phyloP scores from a whole-genome alignment of 257 asterid species.

The Parsonsia alboflavescens region DNA sequence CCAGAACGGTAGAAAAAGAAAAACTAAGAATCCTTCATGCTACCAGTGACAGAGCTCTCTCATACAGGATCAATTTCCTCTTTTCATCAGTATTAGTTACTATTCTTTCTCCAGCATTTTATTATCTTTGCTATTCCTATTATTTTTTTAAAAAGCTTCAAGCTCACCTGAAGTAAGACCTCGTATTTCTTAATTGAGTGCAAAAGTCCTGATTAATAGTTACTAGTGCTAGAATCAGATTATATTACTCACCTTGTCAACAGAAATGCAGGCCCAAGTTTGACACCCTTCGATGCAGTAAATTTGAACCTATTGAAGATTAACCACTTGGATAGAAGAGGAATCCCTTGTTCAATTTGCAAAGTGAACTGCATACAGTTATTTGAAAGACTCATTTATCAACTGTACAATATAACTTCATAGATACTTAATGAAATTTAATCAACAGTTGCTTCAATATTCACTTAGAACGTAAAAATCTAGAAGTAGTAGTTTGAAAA shows the following conservation, averaged over 20 bases:
- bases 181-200: not conserved
- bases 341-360: constrained; percentile 96
- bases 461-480: not conserved
- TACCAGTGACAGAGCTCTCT: not conserved
- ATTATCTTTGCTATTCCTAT: not conserved
- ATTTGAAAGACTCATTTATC: constrained; percentile 6
- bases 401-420: not conserved
- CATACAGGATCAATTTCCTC: not conserved
- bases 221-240: constrained; percentile 12
- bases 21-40: not conserved
- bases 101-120: not conserved
- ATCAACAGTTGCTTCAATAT: not conserved
- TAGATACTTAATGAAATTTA: not conserved
- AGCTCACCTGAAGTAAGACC: not conserved
- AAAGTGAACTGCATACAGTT: constrained; percentile 64
- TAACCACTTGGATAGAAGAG: constrained; percentile 85
- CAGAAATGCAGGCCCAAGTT: constrained; percentile 84
- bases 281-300: constrained; percentile 75
- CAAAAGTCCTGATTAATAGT: not conserved
- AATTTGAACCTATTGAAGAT: constrained; percentile 92
- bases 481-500: not conserved
- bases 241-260: constrained; percentile 64
- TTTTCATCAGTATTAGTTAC: not conserved
- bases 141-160: not conserved
- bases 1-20: not conserved